Evolutionary conservation across 2,329 filamentous ascomycete genomes (phyloP).

Genomic region (Nothopassalora personata): DNA sequence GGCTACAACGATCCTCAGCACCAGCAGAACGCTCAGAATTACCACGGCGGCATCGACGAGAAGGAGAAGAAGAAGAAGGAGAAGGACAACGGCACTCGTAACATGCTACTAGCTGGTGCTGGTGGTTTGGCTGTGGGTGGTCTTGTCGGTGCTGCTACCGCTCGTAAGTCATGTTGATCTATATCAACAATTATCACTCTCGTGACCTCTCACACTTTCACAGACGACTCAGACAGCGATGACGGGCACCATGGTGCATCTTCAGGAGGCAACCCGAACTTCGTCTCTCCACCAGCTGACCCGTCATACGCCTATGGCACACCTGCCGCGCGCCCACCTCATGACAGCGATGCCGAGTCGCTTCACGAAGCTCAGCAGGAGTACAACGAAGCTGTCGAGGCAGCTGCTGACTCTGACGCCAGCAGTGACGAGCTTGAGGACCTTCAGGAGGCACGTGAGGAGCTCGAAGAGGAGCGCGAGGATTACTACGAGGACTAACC

Average conservation of each 20-base stretch:
- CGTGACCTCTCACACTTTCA: not conserved
- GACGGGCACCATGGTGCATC: constrained; percentile 13
- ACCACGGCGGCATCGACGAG: constrained; percentile 22
- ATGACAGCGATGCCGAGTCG: constrained; percentile 17
- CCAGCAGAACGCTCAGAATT: constrained; percentile 19
- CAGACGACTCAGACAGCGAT: constrained; percentile 15
- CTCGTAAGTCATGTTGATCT: constrained; percentile 15
- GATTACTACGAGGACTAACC: constrained; percentile 19
- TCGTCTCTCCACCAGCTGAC: not conserved
- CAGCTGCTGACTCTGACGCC: constrained; percentile 18
- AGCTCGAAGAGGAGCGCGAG: constrained; percentile 17
- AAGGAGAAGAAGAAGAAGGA: constrained; percentile 25
- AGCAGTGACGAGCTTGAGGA: constrained; percentile 20
- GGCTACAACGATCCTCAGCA: constrained; percentile 16
- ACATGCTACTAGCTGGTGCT: constrained; percentile 52
- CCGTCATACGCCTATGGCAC: constrained; percentile 4
- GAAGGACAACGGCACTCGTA: constrained; percentile 38
- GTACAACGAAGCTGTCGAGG: constrained; percentile 19
- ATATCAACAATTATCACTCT: not conserved
- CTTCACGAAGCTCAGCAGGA: constrained; percentile 17
- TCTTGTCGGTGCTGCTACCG: constrained; percentile 54
- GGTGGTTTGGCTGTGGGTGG: constrained; percentile 54
- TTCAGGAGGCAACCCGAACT: not conserved
- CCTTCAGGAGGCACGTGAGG: constrained; percentile 18
- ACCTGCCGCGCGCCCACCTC: constrained; percentile 4